These are phyloP conservation scores for Scytalidium sp. DNA, from an alignment of 2,329 filamentous ascomycete genomes.

Conservation along the genomic window DNA sequence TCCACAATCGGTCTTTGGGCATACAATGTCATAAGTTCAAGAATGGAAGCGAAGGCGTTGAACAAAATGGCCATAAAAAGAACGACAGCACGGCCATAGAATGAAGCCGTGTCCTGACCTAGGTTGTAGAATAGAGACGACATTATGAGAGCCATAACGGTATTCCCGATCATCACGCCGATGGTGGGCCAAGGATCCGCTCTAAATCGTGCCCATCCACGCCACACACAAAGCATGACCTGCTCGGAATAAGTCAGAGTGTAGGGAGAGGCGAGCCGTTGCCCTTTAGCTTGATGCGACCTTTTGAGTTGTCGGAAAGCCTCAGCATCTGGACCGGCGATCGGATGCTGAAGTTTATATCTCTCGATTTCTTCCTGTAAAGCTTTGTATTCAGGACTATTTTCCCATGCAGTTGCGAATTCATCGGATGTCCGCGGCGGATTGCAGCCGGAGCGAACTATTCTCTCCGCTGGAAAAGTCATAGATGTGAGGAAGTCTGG, in stretches of 20 bases:
- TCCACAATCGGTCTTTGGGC: constrained; percentile 85
- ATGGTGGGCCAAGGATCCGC: constrained; percentile 36
- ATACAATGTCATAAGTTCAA: constrained; percentile 71
- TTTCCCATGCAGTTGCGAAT: constrained; percentile 46
- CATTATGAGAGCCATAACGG: constrained; percentile 57
- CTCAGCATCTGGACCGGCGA: constrained; percentile 22
- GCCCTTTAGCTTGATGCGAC: constrained; percentile 40
- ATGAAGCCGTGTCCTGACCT: constrained; percentile 47
- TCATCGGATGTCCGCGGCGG: constrained; percentile 51
- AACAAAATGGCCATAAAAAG: constrained; percentile 67
- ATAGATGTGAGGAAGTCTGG: constrained; percentile 77
- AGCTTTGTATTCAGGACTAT: constrained; percentile 38
- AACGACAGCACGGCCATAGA: constrained; percentile 60
- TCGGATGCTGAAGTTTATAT: constrained; percentile 40
- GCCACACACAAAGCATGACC: constrained; percentile 71
- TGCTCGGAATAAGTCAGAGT: constrained; percentile 77
- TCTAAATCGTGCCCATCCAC: constrained; percentile 72
- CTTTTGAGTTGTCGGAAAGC: constrained; percentile 32
- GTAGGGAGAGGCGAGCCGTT: constrained; percentile 56
- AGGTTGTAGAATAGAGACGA: constrained; percentile 64
- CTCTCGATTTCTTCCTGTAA: constrained; percentile 43
- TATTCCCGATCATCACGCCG: constrained; percentile 7
- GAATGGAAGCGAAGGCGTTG: constrained; percentile 59
- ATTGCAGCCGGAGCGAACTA: constrained; percentile 51
- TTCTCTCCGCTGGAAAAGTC: constrained; percentile 58